phyloP scores from a whole-genome alignment of 192 early-diverging fungal genomes.

The Podila clonocystis region DNA sequence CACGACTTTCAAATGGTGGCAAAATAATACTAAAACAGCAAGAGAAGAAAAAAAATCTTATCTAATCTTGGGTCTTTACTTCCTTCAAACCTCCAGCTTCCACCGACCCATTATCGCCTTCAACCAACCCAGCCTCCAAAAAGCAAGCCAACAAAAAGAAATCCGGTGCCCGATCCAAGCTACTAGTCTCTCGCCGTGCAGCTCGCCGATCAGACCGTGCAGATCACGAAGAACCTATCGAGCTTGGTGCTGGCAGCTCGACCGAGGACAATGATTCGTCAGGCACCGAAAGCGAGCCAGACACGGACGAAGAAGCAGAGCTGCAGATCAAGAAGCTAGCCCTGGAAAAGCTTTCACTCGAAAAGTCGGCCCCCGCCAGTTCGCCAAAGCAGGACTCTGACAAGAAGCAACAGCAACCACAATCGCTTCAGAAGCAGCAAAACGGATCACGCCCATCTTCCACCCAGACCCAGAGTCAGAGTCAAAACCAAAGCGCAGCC shows the following conservation, averaged over 20 bases:
- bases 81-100: neutral
- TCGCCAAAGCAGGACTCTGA: neutral
- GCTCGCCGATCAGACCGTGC: slow-evolving; percentile 26
- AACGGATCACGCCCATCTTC: slow-evolving; percentile 8
- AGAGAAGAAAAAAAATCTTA: no score
- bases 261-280: slow-evolving; percentile 36
- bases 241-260: slow-evolving; percentile 41
- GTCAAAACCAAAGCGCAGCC: neutral
- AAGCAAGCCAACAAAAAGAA: slow-evolving; percentile 38
- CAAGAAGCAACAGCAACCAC: slow-evolving; percentile 4
- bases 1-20: no score
- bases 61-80: neutral
- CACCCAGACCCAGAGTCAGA: slow-evolving; percentile 6
- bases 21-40: neutral
- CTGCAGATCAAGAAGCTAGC: slow-evolving; percentile 39
- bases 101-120: neutral
- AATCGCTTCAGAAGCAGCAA: slow-evolving; percentile 9
- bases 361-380: slow-evolving; percentile 27
- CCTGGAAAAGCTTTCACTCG: slow-evolving; percentile 44
- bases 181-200: slow-evolving; percentile 41
- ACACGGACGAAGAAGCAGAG: slow-evolving; percentile 48
- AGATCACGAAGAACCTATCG: slow-evolving; percentile 32
- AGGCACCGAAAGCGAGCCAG: slow-evolving; percentile 31
- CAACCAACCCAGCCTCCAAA: neutral
- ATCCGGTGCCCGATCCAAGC: slow-evolving; percentile 35